Evolutionary conservation across 2,329 filamentous ascomycete genomes (phyloP).

Genomic region (Aspergillus niger): DNA sequence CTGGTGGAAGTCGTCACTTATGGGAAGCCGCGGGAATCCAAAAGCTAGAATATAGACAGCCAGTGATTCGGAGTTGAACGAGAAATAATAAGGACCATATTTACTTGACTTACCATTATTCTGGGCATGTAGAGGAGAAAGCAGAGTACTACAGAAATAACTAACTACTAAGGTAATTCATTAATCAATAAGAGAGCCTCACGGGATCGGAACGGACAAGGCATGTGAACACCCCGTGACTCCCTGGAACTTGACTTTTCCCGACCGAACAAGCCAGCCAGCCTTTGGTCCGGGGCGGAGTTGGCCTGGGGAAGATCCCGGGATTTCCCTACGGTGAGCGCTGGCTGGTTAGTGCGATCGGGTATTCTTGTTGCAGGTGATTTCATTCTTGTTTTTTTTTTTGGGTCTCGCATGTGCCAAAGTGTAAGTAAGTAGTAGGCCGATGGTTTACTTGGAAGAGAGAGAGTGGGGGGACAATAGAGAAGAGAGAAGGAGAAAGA

Average conservation of each 20-base stretch:
- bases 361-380: background rate
- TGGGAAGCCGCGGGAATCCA: slow-evolving; percentile 15
- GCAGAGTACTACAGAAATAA: background rate
- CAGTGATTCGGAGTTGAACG: slow-evolving; percentile 13
- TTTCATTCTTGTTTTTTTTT: background rate
- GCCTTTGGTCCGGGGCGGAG: slow-evolving; percentile 12
- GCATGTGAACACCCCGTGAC: background rate
- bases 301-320: slow-evolving; percentile 9
- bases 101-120: background rate
- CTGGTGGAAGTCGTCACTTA: slow-evolving; percentile 5
- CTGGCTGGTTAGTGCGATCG: background rate
- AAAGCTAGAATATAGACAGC: slow-evolving; percentile 28
- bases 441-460: too few relatives aligned
- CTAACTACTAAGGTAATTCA: too few relatives aligned
- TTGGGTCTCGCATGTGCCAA: background rate
- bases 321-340: slow-evolving; percentile 15
- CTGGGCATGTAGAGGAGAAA: slow-evolving; percentile 10
- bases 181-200: background rate
- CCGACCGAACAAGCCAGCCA: background rate
- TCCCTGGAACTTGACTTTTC: background rate
- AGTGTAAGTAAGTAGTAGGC: too few relatives aligned
- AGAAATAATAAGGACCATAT: slow-evolving; percentile 13
- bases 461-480: too few relatives aligned
- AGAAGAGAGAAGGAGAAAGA: too few relatives aligned
- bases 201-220: slow-evolving; percentile 1